Conservation (phyloP, 352 stramenopile species). For the Phytopythium aichiense region DNA sequence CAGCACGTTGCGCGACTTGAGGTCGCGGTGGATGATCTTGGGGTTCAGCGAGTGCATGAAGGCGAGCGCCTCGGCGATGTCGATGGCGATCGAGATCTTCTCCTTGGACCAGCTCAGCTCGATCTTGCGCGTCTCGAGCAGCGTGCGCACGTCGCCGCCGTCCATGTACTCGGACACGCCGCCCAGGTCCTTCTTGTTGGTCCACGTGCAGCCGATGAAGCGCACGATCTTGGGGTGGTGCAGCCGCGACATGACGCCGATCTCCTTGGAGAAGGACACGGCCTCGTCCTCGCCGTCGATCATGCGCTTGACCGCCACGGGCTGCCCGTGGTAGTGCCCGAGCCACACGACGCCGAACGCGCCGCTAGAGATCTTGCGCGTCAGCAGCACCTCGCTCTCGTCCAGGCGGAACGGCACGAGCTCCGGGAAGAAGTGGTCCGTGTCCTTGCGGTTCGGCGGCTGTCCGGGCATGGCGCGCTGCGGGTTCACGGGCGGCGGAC, state of each 20-base stretch:
- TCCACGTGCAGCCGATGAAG: conserved; percentile 86
- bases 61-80: conserved; percentile 71
- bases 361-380: conserved; percentile 77
- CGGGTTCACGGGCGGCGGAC: conserved; percentile 5
- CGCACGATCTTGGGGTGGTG: conserved; percentile 80
- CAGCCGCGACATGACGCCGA: conserved; percentile 80
- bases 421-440: conserved; percentile 68
- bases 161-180: conserved; percentile 87
- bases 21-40: conserved; percentile 82
- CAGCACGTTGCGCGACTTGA: conserved; percentile 83
- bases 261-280: conserved; percentile 74
- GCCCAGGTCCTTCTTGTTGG: conserved; percentile 66
- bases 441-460: conserved; percentile 9
- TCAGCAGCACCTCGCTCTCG: conserved; percentile 78
- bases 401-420: conserved; percentile 72
- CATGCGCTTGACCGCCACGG: conserved; percentile 85
- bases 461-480: neutral
- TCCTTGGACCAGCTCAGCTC: conserved; percentile 76
- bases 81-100: conserved; percentile 84
- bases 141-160: conserved; percentile 74
- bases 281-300: conserved; percentile 76
- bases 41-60: conserved; percentile 85
- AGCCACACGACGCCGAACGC: conserved; percentile 84
- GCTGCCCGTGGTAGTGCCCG: conserved; percentile 82
- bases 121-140: conserved; percentile 80